Percentiles rank a stretch among this genome's conserved stretches.
phyloP scores from a whole-genome alignment of 1,139 yeast genomes.

The Pichia sp. region DNA sequence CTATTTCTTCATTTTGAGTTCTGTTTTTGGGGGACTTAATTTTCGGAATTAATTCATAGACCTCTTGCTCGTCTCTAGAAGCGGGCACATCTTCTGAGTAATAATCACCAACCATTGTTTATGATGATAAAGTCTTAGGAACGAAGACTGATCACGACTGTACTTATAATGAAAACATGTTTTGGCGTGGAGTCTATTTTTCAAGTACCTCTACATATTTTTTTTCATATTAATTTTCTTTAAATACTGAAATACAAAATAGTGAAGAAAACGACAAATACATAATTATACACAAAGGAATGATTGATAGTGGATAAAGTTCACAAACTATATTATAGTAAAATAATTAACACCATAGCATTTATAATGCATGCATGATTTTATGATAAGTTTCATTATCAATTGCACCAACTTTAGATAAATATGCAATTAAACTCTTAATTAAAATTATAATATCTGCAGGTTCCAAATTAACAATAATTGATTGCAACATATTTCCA shows the following conservation, averaged over 20 bases:
- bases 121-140: neutral
- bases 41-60: slow-evolving; percentile 18
- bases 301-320: neutral
- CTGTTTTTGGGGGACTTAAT: neutral
- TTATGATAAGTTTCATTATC: slow-evolving; percentile 31
- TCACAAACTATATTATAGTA: neutral
- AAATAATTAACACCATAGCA: neutral
- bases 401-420: slow-evolving; percentile 50
- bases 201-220: neutral
- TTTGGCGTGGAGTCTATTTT: neutral
- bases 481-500: slow-evolving; percentile 67
- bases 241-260: neutral
- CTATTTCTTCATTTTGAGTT: neutral
- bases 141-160: neutral
- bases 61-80: slow-evolving; percentile 17
- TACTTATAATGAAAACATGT: neutral
- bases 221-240: neutral
- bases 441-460: slow-evolving; percentile 63
- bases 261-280: neutral
- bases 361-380: slow-evolving; percentile 17
- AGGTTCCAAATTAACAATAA: slow-evolving; percentile 62
- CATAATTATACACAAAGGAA: neutral
- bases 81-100: slow-evolving; percentile 24
- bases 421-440: slow-evolving; percentile 54
- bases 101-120: slow-evolving; percentile 16